phyloP scores from a whole-genome alignment of 2,329 filamentous ascomycete species.

The Alternaria longipes region DNA sequence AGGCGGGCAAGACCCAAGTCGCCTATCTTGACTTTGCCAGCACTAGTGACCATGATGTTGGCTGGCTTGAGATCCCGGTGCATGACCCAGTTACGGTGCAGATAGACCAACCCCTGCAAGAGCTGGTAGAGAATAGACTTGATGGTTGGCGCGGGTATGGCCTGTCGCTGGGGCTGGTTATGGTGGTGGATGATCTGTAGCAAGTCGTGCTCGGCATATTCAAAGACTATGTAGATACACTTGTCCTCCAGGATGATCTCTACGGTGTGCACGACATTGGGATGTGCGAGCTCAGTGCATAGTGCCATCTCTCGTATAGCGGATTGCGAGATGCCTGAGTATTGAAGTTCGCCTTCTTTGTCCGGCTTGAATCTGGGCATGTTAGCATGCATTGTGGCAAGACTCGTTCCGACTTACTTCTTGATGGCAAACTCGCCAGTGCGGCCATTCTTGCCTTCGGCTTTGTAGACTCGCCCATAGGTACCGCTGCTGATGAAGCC shows the following conservation, averaged over 20 bases:
- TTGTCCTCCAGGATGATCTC: conserved; percentile 99
- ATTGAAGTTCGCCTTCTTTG: conserved; percentile 96
- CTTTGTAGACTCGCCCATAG: conserved; percentile 98
- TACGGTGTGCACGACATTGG: conserved; percentile 87
- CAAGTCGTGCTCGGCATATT: conserved; percentile 97
- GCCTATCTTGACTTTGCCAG: conserved; percentile 91
- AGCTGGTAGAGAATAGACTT: conserved; percentile 97
- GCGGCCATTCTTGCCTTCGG: conserved; percentile 76
- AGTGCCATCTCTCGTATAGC: conserved; percentile 97
- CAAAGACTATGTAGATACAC: conserved; percentile 99
- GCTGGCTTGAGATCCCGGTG: conserved; percentile 97
- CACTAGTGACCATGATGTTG: conserved; percentile 97
- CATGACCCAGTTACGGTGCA: conserved; percentile 96
- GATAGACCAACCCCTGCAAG: conserved; percentile 90
- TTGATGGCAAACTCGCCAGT: conserved; percentile 95
- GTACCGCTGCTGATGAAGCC: conserved; percentile 98
- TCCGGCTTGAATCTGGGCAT: conserved; percentile 82
- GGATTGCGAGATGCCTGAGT: conserved; percentile 97
- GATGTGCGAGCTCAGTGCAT: conserved; percentile 88
- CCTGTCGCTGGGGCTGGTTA: conserved; percentile 84
- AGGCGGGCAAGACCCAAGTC: conserved; percentile 91
- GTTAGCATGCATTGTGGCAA: conserved; percentile 26
- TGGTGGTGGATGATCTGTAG: conserved; percentile 99
- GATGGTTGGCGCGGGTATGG: conserved; percentile 87
- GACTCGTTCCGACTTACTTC: conserved; percentile 68